phyloP scores from a whole-genome alignment of 2,329 filamentous ascomycete genomes.

The Cadophora sp. region DNA sequence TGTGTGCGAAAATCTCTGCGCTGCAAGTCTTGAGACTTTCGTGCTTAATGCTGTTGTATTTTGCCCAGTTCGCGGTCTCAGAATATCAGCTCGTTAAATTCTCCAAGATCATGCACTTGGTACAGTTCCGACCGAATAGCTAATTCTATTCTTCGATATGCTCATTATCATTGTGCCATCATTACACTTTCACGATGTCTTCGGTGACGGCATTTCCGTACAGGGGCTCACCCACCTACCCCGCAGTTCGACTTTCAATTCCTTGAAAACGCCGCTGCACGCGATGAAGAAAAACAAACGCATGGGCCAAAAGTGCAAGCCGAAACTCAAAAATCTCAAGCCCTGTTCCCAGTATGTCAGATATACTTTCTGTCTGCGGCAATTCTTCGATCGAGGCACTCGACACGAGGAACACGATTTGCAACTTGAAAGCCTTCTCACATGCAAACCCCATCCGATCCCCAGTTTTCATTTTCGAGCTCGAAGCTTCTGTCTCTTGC shows the following conservation, averaged over 20 bases:
- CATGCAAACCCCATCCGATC: not conserved
- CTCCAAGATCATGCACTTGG: too few species aligned
- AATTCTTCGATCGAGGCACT: too few species aligned
- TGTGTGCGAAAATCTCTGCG: not conserved
- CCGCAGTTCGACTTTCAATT: conserved; percentile 4
- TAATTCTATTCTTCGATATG: too few species aligned
- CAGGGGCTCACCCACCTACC: not conserved
- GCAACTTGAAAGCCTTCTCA: too few species aligned
- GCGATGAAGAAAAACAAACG: not conserved
- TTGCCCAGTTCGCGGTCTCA: too few species aligned
- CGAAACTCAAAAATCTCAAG: not conserved
- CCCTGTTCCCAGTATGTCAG: not conserved
- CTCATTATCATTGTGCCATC: not conserved
- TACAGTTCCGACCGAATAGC: too few species aligned
- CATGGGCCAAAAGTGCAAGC: not conserved
- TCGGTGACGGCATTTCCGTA: not conserved
- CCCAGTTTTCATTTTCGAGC: not conserved
- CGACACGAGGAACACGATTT: too few species aligned
- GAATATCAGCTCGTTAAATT: too few species aligned
- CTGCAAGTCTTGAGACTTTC: not conserved
- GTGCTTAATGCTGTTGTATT: not conserved
- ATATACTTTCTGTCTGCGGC: not conserved
- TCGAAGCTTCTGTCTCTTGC: not conserved
- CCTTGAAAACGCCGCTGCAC: not conserved
- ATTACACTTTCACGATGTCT: not conserved